phyloP scores from a whole-genome alignment of 176 grass and related monocot species.

The Zoysia pacifica region DNA sequence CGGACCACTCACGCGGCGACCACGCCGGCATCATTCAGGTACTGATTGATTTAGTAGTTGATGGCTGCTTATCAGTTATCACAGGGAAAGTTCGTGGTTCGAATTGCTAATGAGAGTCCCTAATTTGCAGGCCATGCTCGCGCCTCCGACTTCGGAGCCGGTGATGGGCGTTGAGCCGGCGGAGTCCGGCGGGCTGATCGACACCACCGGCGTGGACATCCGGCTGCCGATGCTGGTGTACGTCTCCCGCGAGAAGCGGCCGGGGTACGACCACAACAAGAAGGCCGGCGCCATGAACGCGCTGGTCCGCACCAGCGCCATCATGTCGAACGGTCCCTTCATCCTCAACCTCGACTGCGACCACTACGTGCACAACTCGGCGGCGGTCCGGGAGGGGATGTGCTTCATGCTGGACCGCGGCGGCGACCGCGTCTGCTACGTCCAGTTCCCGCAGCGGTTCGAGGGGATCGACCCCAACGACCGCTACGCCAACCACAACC shows the following conservation, averaged over 20 bases:
- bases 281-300: conserved; percentile 93
- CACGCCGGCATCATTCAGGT: conserved; percentile 97
- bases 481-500: conserved; percentile 92
- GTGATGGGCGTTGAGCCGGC: conserved; percentile 54
- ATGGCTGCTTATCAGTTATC: background rate
- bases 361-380: conserved; percentile 87
- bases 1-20: conserved; percentile 75
- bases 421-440: conserved; percentile 86
- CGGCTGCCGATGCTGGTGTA: conserved; percentile 93
- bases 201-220: conserved; percentile 73
- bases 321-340: conserved; percentile 97
- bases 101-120: background rate
- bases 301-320: conserved; percentile 77
- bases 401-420: conserved; percentile 99
- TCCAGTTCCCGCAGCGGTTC: conserved; percentile 95
- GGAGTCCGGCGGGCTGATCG: conserved; percentile 50
- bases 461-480: conserved; percentile 89
- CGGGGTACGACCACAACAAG: conserved; percentile 94
- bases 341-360: conserved; percentile 96
- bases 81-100: background rate
- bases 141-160: conserved; percentile 68
- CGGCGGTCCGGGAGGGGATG: conserved; percentile 81
- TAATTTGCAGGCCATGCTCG: conserved; percentile 75
- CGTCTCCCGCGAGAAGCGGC: conserved; percentile 81
- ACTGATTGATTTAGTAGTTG: background rate